Conservation (phyloP, 1,139 yeast species). For the Yamadazyma membranifaciens region DNA sequence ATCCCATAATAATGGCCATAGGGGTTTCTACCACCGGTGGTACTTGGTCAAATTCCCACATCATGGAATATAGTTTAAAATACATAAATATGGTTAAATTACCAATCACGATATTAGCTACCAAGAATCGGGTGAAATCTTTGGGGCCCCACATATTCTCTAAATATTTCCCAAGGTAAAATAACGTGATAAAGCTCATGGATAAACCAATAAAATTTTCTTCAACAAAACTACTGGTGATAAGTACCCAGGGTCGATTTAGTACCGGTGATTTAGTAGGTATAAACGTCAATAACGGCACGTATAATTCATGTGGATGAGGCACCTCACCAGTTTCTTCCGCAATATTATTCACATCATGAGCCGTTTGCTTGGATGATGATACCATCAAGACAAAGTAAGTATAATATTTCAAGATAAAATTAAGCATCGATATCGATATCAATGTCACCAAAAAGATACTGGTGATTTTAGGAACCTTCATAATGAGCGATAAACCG, state of each 20-base stretch:
- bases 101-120: constrained; percentile 25
- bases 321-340: constrained; percentile 38
- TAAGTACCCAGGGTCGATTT: constrained; percentile 38
- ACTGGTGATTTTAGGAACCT: constrained; percentile 36
- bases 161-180: constrained; percentile 37
- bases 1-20: constrained; percentile 41
- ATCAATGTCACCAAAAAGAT: constrained; percentile 33
- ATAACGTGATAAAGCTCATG: constrained; percentile 25
- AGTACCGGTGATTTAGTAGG: constrained; percentile 38
- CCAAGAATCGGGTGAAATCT: constrained; percentile 30
- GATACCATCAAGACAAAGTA: constrained; percentile 33
- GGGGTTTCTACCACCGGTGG: constrained; percentile 39
- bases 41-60: constrained; percentile 26
- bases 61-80: constrained; percentile 29
- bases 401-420: constrained; percentile 29
- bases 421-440: constrained; percentile 28
- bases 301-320: constrained; percentile 42
- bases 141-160: constrained; percentile 39
- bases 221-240: constrained; percentile 36
- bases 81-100: constrained; percentile 35
- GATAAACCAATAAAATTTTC: constrained; percentile 31
- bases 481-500: constrained; percentile 19
- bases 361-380: constrained; percentile 25
- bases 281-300: constrained; percentile 39
- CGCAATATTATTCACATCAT: constrained; percentile 24